Base-by-base conservation (phyloP, 176 grass and related monocot genomes). In the Musa beccarii region DNA sequence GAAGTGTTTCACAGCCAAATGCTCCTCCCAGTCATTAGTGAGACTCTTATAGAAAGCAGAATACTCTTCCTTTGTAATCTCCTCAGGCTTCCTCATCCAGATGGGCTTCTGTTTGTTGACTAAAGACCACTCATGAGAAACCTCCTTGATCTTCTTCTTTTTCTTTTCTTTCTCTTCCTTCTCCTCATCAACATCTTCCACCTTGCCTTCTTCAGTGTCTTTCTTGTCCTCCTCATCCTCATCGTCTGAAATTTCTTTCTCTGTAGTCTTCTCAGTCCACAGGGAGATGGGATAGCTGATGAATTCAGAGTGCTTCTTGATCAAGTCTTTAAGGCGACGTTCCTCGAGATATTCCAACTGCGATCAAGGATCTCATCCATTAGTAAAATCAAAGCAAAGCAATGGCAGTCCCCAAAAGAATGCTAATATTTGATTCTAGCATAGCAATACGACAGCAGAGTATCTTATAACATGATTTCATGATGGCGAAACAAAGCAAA, bases 101-200 rank as follows among this genome's bases (percentile, higher is more conserved):
- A 99, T 89, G 0, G 95, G 90, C 76, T 99, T 99, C 84, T 99
- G 95, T 81, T 99, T 99, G 84, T 99, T 99, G 29, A 99, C 63
- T 63, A 92, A 63, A 22, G 87, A 76, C 95, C 95, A 99, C 76
- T 99, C 95, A 0, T 99, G 90, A 52, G 90, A 99, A 25, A 99
- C 90, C 82, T 99, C 95, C 95, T 99, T 99, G 69, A 94, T 94
- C 83, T 99, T 94, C 88, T 98, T 93, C 84, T 99, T 99, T 54
- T 99, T 94, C 73, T 94, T 94, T 15, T 92, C 86, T 26, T 94
- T 89, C 21, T 91, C 86, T 82, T 94, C 90, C 34, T 98, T 91
- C 66, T 98, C 88, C 73, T 99, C 95, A 66, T 99, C 95, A 72
- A 91, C 79, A 51, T 99, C 95, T 66, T 94, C 90, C 20, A 99